These are phyloP conservation scores for Nicotiana rustica DNA, from an alignment of 305 asterid genomes.

Conservation along the genomic window DNA sequence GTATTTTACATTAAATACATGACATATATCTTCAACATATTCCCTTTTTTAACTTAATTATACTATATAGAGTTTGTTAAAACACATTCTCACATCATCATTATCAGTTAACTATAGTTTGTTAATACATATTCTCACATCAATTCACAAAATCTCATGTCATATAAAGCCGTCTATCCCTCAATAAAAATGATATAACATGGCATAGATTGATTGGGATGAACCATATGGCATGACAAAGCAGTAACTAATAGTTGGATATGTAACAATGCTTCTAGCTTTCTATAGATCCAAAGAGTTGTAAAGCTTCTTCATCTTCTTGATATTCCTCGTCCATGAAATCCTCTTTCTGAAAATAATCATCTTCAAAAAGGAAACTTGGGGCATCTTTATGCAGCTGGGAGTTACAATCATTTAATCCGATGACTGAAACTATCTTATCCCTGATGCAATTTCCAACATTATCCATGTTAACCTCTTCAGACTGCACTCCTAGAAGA, in stretches of 20 bases:
- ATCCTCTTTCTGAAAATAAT: slow-evolving; percentile 44
- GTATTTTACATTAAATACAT: no score
- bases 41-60: no score
- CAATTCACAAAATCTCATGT: not conserved
- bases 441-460: slow-evolving; percentile 74
- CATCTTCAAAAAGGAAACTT: slow-evolving; percentile 57
- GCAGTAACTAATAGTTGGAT: not conserved
- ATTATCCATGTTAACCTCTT: slow-evolving; percentile 44
- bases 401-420: slow-evolving; percentile 55
- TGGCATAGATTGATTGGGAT: not conserved
- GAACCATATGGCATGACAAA: slow-evolving; percentile 3
- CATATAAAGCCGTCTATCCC: not conserved
- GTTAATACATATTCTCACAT: not conserved
- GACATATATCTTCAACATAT: no score
- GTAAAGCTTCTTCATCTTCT: slow-evolving; percentile 51
- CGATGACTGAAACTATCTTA: slow-evolving; percentile 59
- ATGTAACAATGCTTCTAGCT: not conserved
- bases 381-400: slow-evolving; percentile 57
- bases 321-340: slow-evolving; percentile 54
- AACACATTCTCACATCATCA: no score
- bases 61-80: no score
- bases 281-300: slow-evolving; percentile 45
- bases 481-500: slow-evolving; percentile 66
- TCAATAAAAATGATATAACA: not conserved
- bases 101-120: not conserved